phyloP scores from a whole-genome alignment of 164 flowering plant species.

The Piper longum region DNA sequence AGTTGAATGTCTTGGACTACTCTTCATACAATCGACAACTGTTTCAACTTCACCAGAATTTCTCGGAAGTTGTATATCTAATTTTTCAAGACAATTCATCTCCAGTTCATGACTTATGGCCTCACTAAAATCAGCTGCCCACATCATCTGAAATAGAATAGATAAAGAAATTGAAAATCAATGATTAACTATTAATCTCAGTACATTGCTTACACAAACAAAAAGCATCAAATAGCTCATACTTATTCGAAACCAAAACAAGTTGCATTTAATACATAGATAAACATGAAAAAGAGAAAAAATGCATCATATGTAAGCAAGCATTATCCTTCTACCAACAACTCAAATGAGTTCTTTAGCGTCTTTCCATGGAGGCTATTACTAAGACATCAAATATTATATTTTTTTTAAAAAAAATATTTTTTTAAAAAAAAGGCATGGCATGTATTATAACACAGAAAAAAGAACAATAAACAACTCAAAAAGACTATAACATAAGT shows the following conservation, averaged over 20 bases:
- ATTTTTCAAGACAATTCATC: slow-evolving; percentile 48
- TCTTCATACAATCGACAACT: slow-evolving; percentile 23
- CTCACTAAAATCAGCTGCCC: slow-evolving; percentile 94
- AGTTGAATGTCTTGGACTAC: slow-evolving; percentile 20
- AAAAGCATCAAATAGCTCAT: too few relatives aligned
- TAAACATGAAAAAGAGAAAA: not conserved
- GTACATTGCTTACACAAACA: not conserved
- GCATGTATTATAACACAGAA: not conserved
- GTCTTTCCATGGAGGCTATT: too few relatives aligned
- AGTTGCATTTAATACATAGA: too few relatives aligned
- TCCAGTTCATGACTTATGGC: slow-evolving; percentile 31
- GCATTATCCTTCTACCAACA: too few relatives aligned
- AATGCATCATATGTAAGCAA: not conserved
- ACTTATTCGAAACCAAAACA: too few relatives aligned
- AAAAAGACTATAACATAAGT: not conserved
- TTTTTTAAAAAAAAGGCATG: not conserved
- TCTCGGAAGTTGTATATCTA: slow-evolving; percentile 40
- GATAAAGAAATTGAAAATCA: not conserved
- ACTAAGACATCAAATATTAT: too few relatives aligned
- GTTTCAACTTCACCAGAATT: slow-evolving; percentile 20
- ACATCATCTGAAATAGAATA: slow-evolving; percentile 58
- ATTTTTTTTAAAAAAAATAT: too few relatives aligned
- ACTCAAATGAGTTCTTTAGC: too few relatives aligned
- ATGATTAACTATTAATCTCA: not conserved
- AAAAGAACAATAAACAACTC: not conserved